These are phyloP conservation scores for Talaromyces sp. DNA, from an alignment of 2,329 filamentous ascomycete genomes.

Conservation along the genomic window DNA sequence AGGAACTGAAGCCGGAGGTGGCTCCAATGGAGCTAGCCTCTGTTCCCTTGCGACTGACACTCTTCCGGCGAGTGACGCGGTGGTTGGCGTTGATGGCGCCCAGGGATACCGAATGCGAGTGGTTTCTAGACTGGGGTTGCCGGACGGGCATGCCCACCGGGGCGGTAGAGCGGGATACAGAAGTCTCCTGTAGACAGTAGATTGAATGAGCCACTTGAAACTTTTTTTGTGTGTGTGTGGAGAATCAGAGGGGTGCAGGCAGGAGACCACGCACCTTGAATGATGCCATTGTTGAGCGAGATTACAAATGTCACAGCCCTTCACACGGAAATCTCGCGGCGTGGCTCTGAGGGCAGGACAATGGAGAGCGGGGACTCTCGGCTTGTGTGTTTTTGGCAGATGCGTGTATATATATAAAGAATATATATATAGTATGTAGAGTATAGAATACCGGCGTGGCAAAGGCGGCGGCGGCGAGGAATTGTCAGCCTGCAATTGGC, in stretches of 20 bases:
- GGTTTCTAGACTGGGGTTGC: constrained; percentile 63
- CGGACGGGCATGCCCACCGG: constrained; percentile 58
- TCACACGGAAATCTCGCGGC: constrained; percentile 1
- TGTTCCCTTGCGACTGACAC: constrained; percentile 62
- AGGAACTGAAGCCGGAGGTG: constrained; percentile 31
- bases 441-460: not conserved
- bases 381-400: constrained; percentile 15
- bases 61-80: constrained; percentile 88
- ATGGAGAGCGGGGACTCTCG: not conserved
- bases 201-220: not conserved
- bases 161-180: constrained; percentile 62
- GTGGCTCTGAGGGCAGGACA: constrained; percentile 9
- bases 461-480: not conserved
- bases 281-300: constrained; percentile 30
- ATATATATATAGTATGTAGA: not conserved
- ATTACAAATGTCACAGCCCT: constrained; percentile 21
- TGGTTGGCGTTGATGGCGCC: constrained; percentile 74
- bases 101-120: constrained; percentile 75
- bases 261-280: constrained; percentile 29
- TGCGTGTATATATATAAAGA: constrained; percentile 12
- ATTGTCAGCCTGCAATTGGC: not conserved
- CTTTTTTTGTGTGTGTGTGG: not conserved
- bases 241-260: not conserved
- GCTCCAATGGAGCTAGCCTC: constrained; percentile 57
- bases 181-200: constrained; percentile 26